phyloP scores from a whole-genome alignment of 495 filamentous ascomycete genomes.

The Hypomontagnella monticulosa region DNA sequence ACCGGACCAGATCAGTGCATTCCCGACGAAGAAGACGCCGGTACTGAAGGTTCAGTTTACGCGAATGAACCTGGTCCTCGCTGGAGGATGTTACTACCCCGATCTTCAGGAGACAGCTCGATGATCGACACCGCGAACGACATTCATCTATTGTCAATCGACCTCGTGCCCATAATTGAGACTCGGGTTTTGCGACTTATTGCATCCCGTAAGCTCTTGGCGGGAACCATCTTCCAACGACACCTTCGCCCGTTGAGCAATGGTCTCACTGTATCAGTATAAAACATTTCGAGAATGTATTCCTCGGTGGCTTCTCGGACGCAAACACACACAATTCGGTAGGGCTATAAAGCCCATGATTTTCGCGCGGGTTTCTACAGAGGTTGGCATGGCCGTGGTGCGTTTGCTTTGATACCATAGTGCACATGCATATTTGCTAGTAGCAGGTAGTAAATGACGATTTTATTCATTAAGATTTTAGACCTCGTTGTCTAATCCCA shows the following conservation, averaged over 20 bases:
- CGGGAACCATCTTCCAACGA: too few relatives aligned
- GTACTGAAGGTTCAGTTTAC: conserved; percentile 95
- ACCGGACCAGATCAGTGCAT: conserved; percentile 90
- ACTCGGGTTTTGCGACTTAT: too few relatives aligned
- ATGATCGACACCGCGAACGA: not conserved
- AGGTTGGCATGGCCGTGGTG: not conserved
- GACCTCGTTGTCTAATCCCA: conserved; percentile 16
- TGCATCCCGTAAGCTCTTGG: too few relatives aligned
- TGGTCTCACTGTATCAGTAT: too few relatives aligned
- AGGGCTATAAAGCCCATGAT: not conserved
- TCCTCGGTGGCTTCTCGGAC: too few relatives aligned
- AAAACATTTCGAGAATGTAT: too few relatives aligned
- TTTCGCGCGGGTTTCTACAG: not conserved
- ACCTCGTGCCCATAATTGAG: too few relatives aligned
- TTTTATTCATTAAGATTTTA: conserved; percentile 3
- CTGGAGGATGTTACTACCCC: conserved; percentile 79
- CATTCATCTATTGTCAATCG: too few relatives aligned
- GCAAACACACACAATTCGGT: too few relatives aligned
- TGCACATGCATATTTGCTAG: not conserved
- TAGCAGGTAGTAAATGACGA: conserved; percentile 11
- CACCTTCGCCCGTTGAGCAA: too few relatives aligned
- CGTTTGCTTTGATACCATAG: conserved; percentile 11
- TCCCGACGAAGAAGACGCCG: conserved; percentile 94
- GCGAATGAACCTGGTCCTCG: conserved; percentile 88
- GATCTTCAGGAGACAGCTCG: conserved; percentile 46